Evolutionary conservation across 2,329 filamentous ascomycete species (phyloP), one percentile per base, ranked within the genome.

Genomic region (Cladosporium sp.): DNA sequence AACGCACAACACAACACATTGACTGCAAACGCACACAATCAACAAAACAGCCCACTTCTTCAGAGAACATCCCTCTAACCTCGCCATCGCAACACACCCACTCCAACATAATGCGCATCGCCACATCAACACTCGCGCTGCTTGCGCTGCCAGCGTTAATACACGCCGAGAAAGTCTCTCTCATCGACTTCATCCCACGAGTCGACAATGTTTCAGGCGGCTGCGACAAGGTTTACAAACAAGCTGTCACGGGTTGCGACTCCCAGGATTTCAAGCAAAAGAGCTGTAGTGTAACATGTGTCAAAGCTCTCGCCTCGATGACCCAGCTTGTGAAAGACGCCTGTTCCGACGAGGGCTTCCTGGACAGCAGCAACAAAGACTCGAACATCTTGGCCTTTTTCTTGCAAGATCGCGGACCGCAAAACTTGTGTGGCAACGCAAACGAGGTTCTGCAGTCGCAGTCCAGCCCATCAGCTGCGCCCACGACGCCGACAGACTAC

Each of bases 171-270:
- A 15, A 32, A 11, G 79, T 82, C 49, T 77, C 78, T 26, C 80
- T 84, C 44, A 73, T 77, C 32, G 79, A 81, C 71, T 83, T 84
- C 71, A 77, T 76, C 1, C 81, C 81, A 24, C 75, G 77, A 44
- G 75, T 80, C 69, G 72, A 76, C 7, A 74, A 78, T 65, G 77
- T 83, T 5, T 77, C 80, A 4, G 47, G 70, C 15, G 62, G 69
- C 26, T 84, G 82, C 69, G 64, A 78, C 51, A 68, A 69, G 8
- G 75, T 80, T 32, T 84, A 84, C 75, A 78, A 72, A 32, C 66
- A 74, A 15, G 63, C 71, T 10, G 82, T 84, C 65, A 60, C 73
- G 10, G 79, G 77, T 44, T 84, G 82, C 71, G 66, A 65, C 0
- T 68, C 74, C 12, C 67, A 68, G 21, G 82, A 84, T 72, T 83